Evolutionary conservation across 1,284 basidiomycete species (phyloP), one percentile per base, ranked within the genome.

Genomic region (Hymenochaete sp.): DNA sequence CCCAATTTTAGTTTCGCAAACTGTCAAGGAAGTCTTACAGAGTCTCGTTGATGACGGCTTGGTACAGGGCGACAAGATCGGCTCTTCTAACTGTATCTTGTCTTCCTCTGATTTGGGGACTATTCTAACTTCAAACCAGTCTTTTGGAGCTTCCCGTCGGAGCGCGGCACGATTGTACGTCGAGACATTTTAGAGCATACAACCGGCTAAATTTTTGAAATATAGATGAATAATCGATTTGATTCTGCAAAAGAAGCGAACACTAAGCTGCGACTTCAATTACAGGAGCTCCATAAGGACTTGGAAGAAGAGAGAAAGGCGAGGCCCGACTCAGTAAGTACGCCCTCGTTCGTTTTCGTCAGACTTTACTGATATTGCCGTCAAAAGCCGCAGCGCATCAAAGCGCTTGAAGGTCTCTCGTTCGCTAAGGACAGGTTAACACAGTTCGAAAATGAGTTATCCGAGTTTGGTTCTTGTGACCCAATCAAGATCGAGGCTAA

Each of bases 131-230:
- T 24, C 27, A n/a, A 10, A 38, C 25, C 44, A 93, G 89, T 92
- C 65, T 93, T 86, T 60, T 93, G 90, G 90, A 85, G 86, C 57
- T 93, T 93, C 58, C 90, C 90, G 3, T 91, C 87, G 2, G 84
- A 91, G 48, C 74, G 77, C 38, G 89, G 90, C 4, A 76, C 83
- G 3, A 70, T 79, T 56, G 90, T 90, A 53, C 48, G 72, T 32
- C 4, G 2, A 19, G 21, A 27, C 38, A 14, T 29, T 14, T 18
- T 33, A 13, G 16, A 32, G 40, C 36, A 28, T 45, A 14, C 29
- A n/a, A 27, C 4, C 41, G 5, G 45, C 32, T 43, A 10, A 44
- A 14, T 45, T 31, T 31, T 14, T 10, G 10, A 55, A 47, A 48
- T 11, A 42, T 55, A 85, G 82, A 64, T 82, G 51, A 75, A 77